Evolutionary conservation across 2,329 filamentous ascomycete genomes (phyloP).

Genomic region (Fusarium sp.): DNA sequence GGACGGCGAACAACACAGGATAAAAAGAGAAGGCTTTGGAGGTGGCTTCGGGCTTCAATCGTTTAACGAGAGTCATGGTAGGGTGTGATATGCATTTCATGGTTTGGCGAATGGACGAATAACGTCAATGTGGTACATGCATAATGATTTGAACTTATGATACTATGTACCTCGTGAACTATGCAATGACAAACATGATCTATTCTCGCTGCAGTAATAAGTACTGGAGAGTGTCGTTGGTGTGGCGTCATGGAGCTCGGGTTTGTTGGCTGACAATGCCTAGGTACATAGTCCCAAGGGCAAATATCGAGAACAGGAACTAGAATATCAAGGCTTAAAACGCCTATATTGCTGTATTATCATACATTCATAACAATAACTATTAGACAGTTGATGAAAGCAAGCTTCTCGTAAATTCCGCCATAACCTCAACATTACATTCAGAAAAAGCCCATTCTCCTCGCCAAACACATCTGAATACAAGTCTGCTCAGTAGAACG

Average conservation of each 20-base stretch:
- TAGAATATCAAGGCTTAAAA: not conserved
- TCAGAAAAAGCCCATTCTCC: not conserved
- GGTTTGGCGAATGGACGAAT: not conserved
- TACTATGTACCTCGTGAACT: too few species aligned
- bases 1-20: constrained; percentile 7
- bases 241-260: not conserved
- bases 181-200: not conserved
- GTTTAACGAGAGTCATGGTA: not conserved
- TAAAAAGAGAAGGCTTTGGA: constrained; percentile 24
- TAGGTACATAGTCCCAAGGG: not conserved
- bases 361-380: constrained; percentile 31
- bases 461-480: constrained; percentile 12
- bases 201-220: not conserved
- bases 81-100: not conserved
- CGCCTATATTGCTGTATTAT: constrained; percentile 6
- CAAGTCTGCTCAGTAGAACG: not conserved
- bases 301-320: not conserved
- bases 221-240: not conserved
- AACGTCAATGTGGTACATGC: not conserved
- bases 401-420: not conserved
- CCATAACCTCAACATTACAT: constrained; percentile 3
- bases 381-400: constrained; percentile 12
- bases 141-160: not conserved
- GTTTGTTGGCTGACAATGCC: not conserved
- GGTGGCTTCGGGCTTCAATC: constrained; percentile 28